A percentile compares a stretch with the other conserved stretches of the same genome.
Evolutionary conservation across 2,329 filamentous ascomycete species (phyloP).

Genomic region (Ophiostoma triangulosporum): DNA sequence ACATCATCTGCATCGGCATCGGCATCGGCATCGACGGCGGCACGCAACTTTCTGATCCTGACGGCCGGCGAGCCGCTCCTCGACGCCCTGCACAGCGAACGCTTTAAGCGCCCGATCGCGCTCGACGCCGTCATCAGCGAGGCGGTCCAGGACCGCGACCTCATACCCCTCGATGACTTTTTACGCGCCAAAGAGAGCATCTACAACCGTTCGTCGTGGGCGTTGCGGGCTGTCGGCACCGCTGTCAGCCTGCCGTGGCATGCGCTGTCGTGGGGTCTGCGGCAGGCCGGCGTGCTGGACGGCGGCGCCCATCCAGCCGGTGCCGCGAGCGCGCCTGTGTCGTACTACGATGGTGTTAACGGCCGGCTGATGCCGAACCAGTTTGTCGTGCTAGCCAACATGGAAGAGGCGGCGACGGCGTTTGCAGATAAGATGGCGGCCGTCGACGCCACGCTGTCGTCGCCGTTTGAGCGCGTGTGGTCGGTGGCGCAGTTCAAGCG

Average conservation of each 20-base stretch:
- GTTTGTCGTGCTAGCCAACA: conserved; percentile 52
- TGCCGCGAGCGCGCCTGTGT: background rate
- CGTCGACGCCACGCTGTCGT: conserved; percentile 22
- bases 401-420: conserved; percentile 44
- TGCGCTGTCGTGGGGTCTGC: conserved; percentile 62
- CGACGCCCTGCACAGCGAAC: conserved; percentile 56
- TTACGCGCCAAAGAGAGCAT: conserved; percentile 52
- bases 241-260: conserved; percentile 59
- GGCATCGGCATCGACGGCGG: conserved; percentile 14
- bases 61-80: conserved; percentile 50
- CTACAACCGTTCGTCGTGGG: conserved; percentile 51
- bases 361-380: conserved; percentile 28
- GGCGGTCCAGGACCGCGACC: conserved; percentile 51
- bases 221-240: conserved; percentile 55
- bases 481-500: conserved; percentile 51
- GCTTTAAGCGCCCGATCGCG: conserved; percentile 70
- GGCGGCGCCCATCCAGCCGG: conserved; percentile 14
- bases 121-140: conserved; percentile 68
- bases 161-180: conserved; percentile 62
- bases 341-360: background rate
- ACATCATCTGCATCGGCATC: background rate
- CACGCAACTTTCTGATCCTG: conserved; percentile 37
- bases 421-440: conserved; percentile 32
- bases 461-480: conserved; percentile 53
- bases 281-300: conserved; percentile 35